Base-by-base conservation (phyloP, 2,329 filamentous ascomycete genomes). In the Endothia cerciana region DNA sequence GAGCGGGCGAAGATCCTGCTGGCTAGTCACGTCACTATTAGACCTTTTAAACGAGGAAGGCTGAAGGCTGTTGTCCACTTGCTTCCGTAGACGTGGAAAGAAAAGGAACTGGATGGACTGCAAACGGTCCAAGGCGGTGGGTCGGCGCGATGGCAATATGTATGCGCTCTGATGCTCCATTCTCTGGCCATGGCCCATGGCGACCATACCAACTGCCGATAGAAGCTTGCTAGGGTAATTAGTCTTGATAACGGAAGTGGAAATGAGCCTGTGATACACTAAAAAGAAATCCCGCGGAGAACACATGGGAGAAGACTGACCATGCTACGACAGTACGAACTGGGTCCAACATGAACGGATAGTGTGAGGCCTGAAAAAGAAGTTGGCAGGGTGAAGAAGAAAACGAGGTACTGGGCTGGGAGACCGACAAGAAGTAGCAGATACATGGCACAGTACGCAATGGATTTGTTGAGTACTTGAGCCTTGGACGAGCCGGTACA, bases 161-260 rank as follows among this genome's bases (percentile, higher is more conserved):
- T 63, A 51, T 33, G 22, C 38, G 30, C n/a, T 22, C 36, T 47
- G 38, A 30, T 43, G 25, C 57, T 45, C 57, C n/a, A 33, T 45
- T 47, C 17, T 4, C 22, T 45, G 33, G 41, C 43, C 49, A 65
- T 38, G 47, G 45, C 47, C 62, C 47, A 64, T 64, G 56, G 60
- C 55, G 62, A 60, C 56, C 47, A 45, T 17, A 28, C 56, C 41
- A 51, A 53, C 47, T 64, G 62, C 65, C 65, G 65, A 66, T 51
- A 51, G 41, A 41, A 58, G 22, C 41, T 17, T 40, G 65, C 51
- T 51, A 61, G 45, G 45, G 36, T 61, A 3, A 40, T 30, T 19
- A 36, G 49, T 43, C 38, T 63, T 49, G 58, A 64, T 64, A 25
- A 60, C 56, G 33, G 22, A 13, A 36, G 25, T 2, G 28, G 51